These are phyloP conservation scores for Musa balbisiana DNA, from an alignment of 202 grass and related monocot species.

Conservation along the genomic window DNA sequence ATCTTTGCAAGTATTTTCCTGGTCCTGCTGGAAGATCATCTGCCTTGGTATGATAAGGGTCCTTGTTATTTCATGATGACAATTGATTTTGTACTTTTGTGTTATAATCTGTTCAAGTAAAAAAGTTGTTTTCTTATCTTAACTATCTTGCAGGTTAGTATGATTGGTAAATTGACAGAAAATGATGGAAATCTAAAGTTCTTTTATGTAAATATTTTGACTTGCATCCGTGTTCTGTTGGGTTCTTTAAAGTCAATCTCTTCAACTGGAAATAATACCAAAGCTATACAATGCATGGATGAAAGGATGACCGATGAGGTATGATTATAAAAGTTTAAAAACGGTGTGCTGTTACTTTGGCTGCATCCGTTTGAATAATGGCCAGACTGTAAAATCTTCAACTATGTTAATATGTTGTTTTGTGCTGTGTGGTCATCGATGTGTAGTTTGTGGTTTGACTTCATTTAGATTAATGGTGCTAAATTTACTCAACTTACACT, in stretches of 20 bases:
- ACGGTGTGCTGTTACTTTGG: neutral
- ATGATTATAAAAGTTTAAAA: conserved; percentile 21
- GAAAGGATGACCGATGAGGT: conserved; percentile 29
- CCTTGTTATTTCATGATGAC: conserved; percentile 11
- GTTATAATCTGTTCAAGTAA: neutral
- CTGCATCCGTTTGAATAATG: neutral
- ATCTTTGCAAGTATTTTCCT: conserved; percentile 61
- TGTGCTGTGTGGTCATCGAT: too few species aligned
- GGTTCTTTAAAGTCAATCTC: conserved; percentile 34
- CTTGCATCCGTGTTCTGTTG: conserved; percentile 45
- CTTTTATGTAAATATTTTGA: conserved; percentile 38
- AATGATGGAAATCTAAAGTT: conserved; percentile 31
- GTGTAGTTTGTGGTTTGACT: too few species aligned
- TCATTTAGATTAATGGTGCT: too few species aligned
- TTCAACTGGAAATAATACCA: conserved; percentile 27
- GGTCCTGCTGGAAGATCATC: conserved; percentile 45
- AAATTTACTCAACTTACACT: too few species aligned
- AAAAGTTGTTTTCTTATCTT: neutral
- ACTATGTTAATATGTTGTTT: too few species aligned
- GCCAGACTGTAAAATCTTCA: neutral
- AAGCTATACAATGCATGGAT: conserved; percentile 3
- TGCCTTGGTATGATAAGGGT: conserved; percentile 44
- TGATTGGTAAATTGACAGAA: conserved; percentile 41
- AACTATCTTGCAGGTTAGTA: conserved; percentile 42
- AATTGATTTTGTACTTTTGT: conserved; percentile 5